These are phyloP conservation scores for Mollisiaceae sp. DNA, from an alignment of 2,329 filamentous ascomycete species.

Conservation along the genomic window DNA sequence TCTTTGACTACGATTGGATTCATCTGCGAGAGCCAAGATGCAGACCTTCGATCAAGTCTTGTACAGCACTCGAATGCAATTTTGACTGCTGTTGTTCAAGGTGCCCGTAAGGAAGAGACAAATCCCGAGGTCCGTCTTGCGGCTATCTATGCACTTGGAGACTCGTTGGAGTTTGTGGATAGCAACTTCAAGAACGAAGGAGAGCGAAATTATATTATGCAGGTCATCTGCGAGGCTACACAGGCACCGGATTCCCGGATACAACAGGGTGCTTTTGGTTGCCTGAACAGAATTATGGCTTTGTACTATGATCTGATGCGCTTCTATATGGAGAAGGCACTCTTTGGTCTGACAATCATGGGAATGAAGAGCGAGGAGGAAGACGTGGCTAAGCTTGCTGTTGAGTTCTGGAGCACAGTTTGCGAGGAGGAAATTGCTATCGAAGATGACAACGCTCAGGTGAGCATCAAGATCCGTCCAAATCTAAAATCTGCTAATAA, in stretches of 20 bases:
- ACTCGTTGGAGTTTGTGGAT: slow-evolving; percentile 95
- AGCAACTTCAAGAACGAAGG: slow-evolving; percentile 99
- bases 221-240: slow-evolving; percentile 98
- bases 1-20: slow-evolving; percentile 97
- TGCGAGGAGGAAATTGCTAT: slow-evolving; percentile 98
- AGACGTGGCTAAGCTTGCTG: slow-evolving; percentile 95
- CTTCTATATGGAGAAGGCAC: slow-evolving; percentile 99
- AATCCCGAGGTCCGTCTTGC: slow-evolving; percentile 90
- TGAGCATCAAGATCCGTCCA: slow-evolving; percentile 44
- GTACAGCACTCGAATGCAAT: slow-evolving; percentile 94
- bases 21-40: slow-evolving; percentile 94
- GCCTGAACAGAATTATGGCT: slow-evolving; percentile 97
- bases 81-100: slow-evolving; percentile 95
- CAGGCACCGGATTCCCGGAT: slow-evolving; percentile 90
- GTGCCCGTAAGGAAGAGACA: slow-evolving; percentile 93
- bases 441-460: slow-evolving; percentile 91
- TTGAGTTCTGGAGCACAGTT: slow-evolving; percentile 99
- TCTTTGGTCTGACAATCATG: slow-evolving; percentile 95
- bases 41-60: slow-evolving; percentile 80
- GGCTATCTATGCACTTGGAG: slow-evolving; percentile 90
- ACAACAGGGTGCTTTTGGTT: slow-evolving; percentile 95
- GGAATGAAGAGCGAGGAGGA: slow-evolving; percentile 99
- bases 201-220: slow-evolving; percentile 99
- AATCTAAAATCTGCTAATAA: slow-evolving; percentile 13
- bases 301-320: slow-evolving; percentile 99